Evolutionary conservation across 257 asterid genomes (phyloP).

Genomic region (Agastache rugosa): DNA sequence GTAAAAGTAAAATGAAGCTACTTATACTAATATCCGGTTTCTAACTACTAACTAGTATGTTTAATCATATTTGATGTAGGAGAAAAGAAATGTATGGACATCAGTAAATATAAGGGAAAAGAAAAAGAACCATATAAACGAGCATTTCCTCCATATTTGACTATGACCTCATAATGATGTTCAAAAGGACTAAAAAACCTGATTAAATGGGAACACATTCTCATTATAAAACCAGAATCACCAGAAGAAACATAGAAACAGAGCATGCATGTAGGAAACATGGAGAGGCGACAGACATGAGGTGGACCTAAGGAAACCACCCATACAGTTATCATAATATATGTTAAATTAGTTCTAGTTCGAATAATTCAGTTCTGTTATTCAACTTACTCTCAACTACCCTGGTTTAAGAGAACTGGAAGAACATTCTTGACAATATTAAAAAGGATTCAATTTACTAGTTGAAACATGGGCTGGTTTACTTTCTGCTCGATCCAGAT

Average conservation of each 20-base stretch:
- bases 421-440: not conserved
- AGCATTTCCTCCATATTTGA: not conserved
- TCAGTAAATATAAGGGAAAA: not conserved
- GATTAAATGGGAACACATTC: not conserved
- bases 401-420: not conserved
- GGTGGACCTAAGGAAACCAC: not conserved
- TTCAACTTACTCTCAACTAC: not conserved
- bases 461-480: slow-evolving; percentile 12
- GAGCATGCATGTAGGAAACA: slow-evolving; percentile 1
- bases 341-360: not conserved
- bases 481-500: slow-evolving; percentile 4
- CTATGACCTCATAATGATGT: slow-evolving; percentile 11
- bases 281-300: not conserved
- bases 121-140: slow-evolving; percentile 9
- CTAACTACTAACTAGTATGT: slow-evolving; percentile 13
- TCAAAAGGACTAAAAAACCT: not conserved
- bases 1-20: slow-evolving; percentile 19
- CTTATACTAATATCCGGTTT: not conserved
- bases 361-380: not conserved
- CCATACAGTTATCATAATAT: slow-evolving; percentile 3
- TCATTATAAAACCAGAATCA: slow-evolving; percentile 23
- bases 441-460: not conserved
- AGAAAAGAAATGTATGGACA: slow-evolving; percentile 1
- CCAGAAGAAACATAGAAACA: slow-evolving; percentile 8
- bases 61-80: not conserved